Base-by-base conservation (phyloP, 2,329 filamentous ascomycete genomes). In the Pyrenophora teres region DNA sequence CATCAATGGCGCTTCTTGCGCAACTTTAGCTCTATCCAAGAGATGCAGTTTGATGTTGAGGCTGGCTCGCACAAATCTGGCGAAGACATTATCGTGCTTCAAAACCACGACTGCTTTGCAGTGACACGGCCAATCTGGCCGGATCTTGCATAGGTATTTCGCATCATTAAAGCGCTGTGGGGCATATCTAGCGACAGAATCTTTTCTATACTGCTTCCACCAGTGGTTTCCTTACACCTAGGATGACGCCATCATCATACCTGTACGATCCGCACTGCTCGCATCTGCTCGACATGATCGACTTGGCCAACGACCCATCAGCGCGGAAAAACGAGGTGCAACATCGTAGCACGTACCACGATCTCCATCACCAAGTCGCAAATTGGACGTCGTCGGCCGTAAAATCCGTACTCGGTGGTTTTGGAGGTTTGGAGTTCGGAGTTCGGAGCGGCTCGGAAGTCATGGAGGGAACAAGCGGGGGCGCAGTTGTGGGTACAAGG, bases 261-360 rank as follows among this genome's bases (percentile, higher is more conserved):
- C 50, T 61, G 42, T 40, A 52, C 35, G 4, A 65, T 60, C 21
- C 62, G 59, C 27, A 60, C 64, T 16, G 61, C 58, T 44, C 52
- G 59, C 59, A 64, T 65, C 12, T 53, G 47, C 10, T 19, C 25
- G 46, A 36, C 50, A 58, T 56, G 16, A 21, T 44, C 15, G 13
- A 18, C 3, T 21, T 15, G 2, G 5, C 39, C 7, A 5, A 23
- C 21, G n/a, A 18, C 16, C n/a, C 5, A 18, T 23, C 18, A 32
- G 31, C 23, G 30, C 23, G 12, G 32, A 31, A 6, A 38, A 16
- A 16, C 15, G 16, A 25, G 19, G 18, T 12, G 25, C 44, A 37
- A 13, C 18, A 51, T 21, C 25, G 32, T 23, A 10, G 16, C 25
- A 40, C 18, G 13, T 27, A 10, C 25, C 38, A 23, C 21, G 10